Evolutionary conservation across 2,329 filamentous ascomycete genomes (phyloP), one percentile per base, ranked within the genome.

Genomic region (Colletotrichum spinosum): DNA sequence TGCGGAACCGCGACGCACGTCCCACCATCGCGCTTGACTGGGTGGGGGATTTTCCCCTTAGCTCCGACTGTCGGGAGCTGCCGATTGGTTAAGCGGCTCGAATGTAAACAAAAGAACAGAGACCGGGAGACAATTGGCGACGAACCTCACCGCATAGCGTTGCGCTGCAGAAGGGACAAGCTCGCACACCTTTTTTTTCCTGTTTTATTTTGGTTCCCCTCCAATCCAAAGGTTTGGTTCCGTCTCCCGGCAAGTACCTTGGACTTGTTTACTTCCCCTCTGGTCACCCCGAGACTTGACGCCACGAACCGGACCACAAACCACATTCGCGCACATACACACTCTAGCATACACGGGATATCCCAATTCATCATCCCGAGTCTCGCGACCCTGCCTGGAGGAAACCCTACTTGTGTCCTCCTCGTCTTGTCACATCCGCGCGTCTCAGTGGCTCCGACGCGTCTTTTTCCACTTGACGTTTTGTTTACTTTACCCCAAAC

Each of bases 81-180:
- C 62, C 62, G 62, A 65, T 65, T 65, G 62, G 62, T 39, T 44
- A 13, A 15, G 25, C 3, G 2, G 13, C 2, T 53, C 2, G 52
- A 53, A 62, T 62, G 62, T 65, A 65, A 65, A 65, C 58, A 65
- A 65, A 65, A 39, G 51, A 37, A 55, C 38, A 59, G 37, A 50
- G 44, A n/a, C 33, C 41, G 25, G 34, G 45, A n/a, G 42, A 39
- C 33, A 25, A 25, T 25, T 25, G 25, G 25, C 25, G 37, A 37
- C 9, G 34, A 51, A 41, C 9, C 38, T 41, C 33, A 51, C 33
- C 48, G 48, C 33, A 51, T 9, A 35, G 25, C 60, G 54, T 63
- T 59, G 55, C 56, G 17, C 39, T 39, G 46, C 25, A 25, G 25
- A 25, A 25, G 25, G 25, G 25, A 25, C 1, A 25, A 25, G 25